Evolutionary conservation across 768 basidiomycete species (phyloP).

Genomic region (Coprinellus aureogranulatus): DNA sequence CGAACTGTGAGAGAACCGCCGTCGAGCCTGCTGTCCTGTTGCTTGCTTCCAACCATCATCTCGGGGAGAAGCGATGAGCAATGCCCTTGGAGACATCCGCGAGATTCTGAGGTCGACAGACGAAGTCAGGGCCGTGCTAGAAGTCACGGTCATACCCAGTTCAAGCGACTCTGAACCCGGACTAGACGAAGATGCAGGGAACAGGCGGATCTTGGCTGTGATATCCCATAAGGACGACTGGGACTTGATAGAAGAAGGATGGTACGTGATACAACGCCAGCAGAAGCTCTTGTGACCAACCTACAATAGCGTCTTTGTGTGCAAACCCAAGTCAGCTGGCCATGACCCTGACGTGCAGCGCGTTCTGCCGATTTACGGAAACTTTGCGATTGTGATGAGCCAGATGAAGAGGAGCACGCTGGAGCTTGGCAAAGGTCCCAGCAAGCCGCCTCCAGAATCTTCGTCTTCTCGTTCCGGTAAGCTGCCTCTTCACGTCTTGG

Average conservation of each 20-base stretch:
- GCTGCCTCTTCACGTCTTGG: neutral
- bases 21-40: too few species aligned
- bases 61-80: conserved; percentile 12
- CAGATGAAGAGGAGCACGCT: conserved; percentile 45
- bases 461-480: conserved; percentile 39
- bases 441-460: conserved; percentile 29
- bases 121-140: conserved; percentile 40
- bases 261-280: conserved; percentile 31
- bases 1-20: too few species aligned
- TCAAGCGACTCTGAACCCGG: conserved; percentile 7
- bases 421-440: conserved; percentile 26
- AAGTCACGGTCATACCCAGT: conserved; percentile 29
- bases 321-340: conserved; percentile 33
- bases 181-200: conserved; percentile 19
- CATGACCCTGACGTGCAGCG: conserved; percentile 43
- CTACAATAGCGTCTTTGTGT: conserved; percentile 45
- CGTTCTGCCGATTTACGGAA: conserved; percentile 55
- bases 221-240: conserved; percentile 46
- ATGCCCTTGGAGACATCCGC: conserved; percentile 18
- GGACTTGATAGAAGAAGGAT: conserved; percentile 49
- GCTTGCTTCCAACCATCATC: neutral
- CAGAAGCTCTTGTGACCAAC: neutral
- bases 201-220: conserved; percentile 45
- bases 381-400: conserved; percentile 55
- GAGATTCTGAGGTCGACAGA: conserved; percentile 38